Evolutionary conservation across 2,329 filamentous ascomycete genomes (phyloP).

Genomic region (Fonsecaea monophora): DNA sequence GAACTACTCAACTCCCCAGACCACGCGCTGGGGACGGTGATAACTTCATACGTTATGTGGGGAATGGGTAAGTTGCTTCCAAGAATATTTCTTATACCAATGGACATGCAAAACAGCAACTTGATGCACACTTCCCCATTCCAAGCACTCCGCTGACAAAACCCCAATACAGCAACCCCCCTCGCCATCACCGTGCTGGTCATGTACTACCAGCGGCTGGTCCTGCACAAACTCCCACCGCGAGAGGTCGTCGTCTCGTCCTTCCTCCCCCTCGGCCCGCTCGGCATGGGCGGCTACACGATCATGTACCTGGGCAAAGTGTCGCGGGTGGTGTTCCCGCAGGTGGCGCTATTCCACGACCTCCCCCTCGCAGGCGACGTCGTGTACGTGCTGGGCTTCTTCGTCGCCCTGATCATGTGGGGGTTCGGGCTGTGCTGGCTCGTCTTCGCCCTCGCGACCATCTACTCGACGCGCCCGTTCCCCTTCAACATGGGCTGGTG

Average conservation of each 20-base stretch:
- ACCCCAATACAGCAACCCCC: constrained; percentile 43
- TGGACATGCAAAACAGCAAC: neutral
- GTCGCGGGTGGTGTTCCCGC: constrained; percentile 48
- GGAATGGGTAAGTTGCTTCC: constrained; percentile 54
- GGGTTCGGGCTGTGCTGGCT: constrained; percentile 51
- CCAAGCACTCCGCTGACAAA: neutral
- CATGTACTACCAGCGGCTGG: constrained; percentile 73
- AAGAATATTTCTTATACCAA: neutral
- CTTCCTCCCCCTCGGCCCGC: constrained; percentile 71
- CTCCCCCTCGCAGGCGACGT: constrained; percentile 43
- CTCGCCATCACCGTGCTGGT: constrained; percentile 69
- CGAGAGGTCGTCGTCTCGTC: constrained; percentile 72
- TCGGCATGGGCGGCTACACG: constrained; percentile 70
- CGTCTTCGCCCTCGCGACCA: constrained; percentile 49
- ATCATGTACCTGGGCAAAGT: constrained; percentile 60
- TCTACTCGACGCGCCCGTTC: constrained; percentile 49
- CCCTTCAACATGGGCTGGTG: constrained; percentile 70
- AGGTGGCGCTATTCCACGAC: constrained; percentile 41
- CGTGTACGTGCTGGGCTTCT: constrained; percentile 47
- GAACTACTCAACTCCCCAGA: constrained; percentile 59
- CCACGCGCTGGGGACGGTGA: constrained; percentile 67
- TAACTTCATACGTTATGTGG: constrained; percentile 74
- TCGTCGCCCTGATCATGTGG: constrained; percentile 50
- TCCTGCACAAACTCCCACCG: constrained; percentile 71
- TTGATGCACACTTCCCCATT: neutral